Conservation (phyloP, 202 grass and related monocot genomes). For the Setaria viridis region DNA sequence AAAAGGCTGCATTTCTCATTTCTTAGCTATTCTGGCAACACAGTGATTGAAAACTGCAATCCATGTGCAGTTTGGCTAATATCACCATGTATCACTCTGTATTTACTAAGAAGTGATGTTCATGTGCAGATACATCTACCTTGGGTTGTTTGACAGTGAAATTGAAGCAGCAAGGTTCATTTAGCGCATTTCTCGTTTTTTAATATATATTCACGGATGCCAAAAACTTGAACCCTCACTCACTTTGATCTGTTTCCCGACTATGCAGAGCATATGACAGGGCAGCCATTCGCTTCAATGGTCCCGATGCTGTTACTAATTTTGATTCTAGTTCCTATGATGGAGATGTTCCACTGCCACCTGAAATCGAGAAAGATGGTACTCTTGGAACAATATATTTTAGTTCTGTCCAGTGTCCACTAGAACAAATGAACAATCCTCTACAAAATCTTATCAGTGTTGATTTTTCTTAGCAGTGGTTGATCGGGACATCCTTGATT, state of each 20-base stretch:
- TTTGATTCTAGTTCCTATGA: conserved; percentile 68
- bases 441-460: conserved; percentile 1
- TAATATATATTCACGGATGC: neutral
- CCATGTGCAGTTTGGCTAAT: neutral
- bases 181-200: conserved; percentile 10
- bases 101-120: conserved; percentile 41
- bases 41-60: neutral
- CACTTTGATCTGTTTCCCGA: conserved; percentile 15
- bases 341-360: conserved; percentile 46
- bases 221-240: neutral
- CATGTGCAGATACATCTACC: conserved; percentile 85
- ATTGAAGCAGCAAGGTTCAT: conserved; percentile 82
- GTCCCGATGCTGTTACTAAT: conserved; percentile 74
- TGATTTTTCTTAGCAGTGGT: conserved; percentile 39
- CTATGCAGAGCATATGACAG: conserved; percentile 74
- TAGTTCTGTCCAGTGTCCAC: neutral
- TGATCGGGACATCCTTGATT: conserved; percentile 59
- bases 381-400: conserved; percentile 7
- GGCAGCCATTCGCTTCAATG: conserved; percentile 74
- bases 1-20: neutral
- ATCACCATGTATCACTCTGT: neutral
- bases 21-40: neutral
- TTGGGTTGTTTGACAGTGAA: conserved; percentile 92
- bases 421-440: neutral
- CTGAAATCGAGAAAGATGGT: conserved; percentile 69